Conservation (phyloP, 2,329 filamentous ascomycete species). For the Exophiala phaeomuriformis region DNA sequence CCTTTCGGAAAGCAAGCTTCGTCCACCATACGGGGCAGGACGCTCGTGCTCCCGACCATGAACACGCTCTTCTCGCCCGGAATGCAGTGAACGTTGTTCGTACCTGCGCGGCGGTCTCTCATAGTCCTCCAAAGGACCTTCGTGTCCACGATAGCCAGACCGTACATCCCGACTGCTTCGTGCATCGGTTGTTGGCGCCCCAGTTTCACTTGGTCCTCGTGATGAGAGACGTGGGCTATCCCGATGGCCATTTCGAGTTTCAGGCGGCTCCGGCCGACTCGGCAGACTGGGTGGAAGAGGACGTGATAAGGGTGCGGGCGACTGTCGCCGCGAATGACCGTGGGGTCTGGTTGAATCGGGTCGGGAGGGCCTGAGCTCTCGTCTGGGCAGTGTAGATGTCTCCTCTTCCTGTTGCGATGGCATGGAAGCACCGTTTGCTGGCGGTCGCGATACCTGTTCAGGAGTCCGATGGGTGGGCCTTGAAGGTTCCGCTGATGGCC, state of each 20-base stretch:
- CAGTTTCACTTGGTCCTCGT: conserved; percentile 24
- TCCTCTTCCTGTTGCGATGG: conserved; percentile 12
- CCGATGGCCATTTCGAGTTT: conserved; percentile 32
- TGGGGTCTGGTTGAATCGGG: conserved; percentile 17
- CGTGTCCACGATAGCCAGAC: conserved; percentile 33
- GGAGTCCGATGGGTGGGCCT: conserved; percentile 10
- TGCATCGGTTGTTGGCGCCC: conserved; percentile 30
- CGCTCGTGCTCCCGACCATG: conserved; percentile 23
- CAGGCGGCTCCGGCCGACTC: conserved; percentile 30
- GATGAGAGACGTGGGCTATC: conserved; percentile 34
- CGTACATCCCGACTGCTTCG: conserved; percentile 33
- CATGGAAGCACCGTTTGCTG: conserved; percentile 13
- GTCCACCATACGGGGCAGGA: conserved; percentile 15
- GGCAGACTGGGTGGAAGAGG: conserved; percentile 35
- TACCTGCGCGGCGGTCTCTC: conserved; percentile 32
- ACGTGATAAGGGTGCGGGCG: conserved; percentile 28
- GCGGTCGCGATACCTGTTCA: neutral
- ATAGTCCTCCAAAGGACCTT: conserved; percentile 33
- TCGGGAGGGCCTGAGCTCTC: conserved; percentile 15
- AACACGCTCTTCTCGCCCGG: conserved; percentile 21
- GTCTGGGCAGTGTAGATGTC: conserved; percentile 4
- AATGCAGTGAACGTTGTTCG: conserved; percentile 29
- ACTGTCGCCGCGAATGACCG: conserved; percentile 34
- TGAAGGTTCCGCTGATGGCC: conserved; percentile 11
- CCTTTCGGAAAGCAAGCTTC: conserved; percentile 16